Conservation (phyloP, 2,329 filamentous ascomycete genomes). For the Penicillium sumatraense region DNA sequence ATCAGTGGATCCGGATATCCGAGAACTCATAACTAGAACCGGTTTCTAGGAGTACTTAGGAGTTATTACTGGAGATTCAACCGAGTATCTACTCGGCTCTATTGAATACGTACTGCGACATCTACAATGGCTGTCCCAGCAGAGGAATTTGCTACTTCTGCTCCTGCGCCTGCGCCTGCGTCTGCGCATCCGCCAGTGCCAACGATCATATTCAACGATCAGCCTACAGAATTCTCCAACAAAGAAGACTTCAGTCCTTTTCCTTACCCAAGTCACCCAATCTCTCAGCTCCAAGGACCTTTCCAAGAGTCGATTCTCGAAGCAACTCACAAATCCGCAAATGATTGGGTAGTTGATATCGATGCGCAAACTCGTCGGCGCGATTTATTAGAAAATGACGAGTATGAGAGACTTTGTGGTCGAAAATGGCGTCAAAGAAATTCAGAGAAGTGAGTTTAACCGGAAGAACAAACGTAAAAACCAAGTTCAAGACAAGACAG, state of each 20-base stretch:
- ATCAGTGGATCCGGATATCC: neutral
- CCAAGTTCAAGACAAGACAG: no score
- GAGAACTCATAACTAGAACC: no score
- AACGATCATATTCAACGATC: neutral
- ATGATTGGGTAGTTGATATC: conserved; percentile 38
- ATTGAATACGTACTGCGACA: no score
- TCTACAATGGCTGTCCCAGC: neutral
- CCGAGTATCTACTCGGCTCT: no score
- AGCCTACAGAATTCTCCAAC: neutral
- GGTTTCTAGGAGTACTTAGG: no score
- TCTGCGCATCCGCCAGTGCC: no score
- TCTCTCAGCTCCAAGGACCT: conserved; percentile 48
- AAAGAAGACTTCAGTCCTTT: conserved; percentile 14
- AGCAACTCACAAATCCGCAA: conserved; percentile 29
- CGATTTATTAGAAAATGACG: conserved; percentile 68
- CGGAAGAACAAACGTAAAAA: no score
- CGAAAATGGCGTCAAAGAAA: conserved; percentile 76
- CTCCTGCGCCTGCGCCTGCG: no score
- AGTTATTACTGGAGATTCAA: no score
- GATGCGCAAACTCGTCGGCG: conserved; percentile 60
- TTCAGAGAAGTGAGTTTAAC: conserved; percentile 61
- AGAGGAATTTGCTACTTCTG: no score
- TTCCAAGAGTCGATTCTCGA: conserved; percentile 53
- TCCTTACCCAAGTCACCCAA: conserved; percentile 44
- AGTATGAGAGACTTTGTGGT: conserved; percentile 72